Evolutionary conservation across 2,329 filamentous ascomycete species (phyloP), one percentile per base, ranked within the genome.

Genomic region (Aspergillus vadensis): DNA sequence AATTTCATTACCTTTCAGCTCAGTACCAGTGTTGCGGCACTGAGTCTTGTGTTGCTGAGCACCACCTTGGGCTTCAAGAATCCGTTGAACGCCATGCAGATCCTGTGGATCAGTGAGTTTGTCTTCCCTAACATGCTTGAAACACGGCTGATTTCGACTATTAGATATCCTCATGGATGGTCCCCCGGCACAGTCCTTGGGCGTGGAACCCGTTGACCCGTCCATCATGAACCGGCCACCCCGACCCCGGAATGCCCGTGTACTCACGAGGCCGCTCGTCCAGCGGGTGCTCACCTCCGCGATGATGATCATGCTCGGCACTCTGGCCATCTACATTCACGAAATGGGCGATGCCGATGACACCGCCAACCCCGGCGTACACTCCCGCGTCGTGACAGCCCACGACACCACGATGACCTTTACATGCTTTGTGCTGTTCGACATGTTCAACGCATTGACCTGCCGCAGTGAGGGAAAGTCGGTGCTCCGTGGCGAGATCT

Each of bases 371-470:
- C 66, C 76, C 0, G 76, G 74, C 19, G 74, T 76, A 48, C 73
- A 70, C n/a, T 74, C 76, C 4, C 74, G 91, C 58, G 81, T 88
- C 60, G 91, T 98, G 61, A 96, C 89, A 1, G 91, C 91, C 53
- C 92, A 96, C 68, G 95, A 99, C 78, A 99, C 95, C 1, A 99
- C 95, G 65, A 97, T 99, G 91, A 98, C 95, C 0, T 99, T 99
- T 74, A 99, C 95, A 5, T 97, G 93, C 78, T 99, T 99, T 73
- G 95, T 99, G 49, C 86, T 99, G 57, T 99, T 98, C 77, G 95
- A 99, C 82, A 99, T 99, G 95, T 97, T 98, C 83, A 98, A 99
- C 77, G 95, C 95, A 1, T 83, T 99, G 21, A 89, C 91, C 15
- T 99, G 95, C 78, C 91, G 95, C 51, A 96, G 91, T 7, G 93